Evolutionary conservation across 768 basidiomycete genomes (phyloP).

Genomic region (Rhizopogon vesiculosus): DNA sequence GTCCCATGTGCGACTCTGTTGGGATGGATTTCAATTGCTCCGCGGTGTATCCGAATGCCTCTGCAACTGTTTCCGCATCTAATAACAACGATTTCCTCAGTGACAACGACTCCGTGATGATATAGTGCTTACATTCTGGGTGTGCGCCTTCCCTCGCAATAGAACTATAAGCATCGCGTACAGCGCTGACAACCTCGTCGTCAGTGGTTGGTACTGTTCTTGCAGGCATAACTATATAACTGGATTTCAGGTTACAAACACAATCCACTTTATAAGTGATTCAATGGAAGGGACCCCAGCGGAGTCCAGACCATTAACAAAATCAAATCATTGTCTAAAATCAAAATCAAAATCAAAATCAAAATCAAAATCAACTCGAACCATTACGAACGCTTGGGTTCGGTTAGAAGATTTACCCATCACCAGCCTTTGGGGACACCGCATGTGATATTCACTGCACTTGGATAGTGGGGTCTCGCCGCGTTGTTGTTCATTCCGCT

Average conservation of each 20-base stretch:
- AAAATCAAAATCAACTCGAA: too few species aligned
- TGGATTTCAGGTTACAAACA: too few species aligned
- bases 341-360: neutral
- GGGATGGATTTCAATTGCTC: conserved; percentile 41
- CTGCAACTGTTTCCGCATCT: conserved; percentile 33
- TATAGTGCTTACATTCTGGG: conserved; percentile 8
- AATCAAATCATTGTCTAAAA: neutral
- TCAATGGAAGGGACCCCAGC: too few species aligned
- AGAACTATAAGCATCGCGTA: conserved; percentile 2
- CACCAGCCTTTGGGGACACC: too few species aligned
- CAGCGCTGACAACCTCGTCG: neutral
- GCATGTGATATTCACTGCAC: too few species aligned
- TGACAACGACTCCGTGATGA: neutral
- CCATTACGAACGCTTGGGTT: too few species aligned
- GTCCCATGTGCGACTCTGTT: conserved; percentile 40
- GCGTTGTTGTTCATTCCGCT: too few species aligned
- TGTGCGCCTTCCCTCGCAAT: conserved; percentile 1
- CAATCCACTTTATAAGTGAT: too few species aligned
- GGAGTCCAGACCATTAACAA: neutral
- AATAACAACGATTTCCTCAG: neutral
- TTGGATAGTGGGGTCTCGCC: too few species aligned
- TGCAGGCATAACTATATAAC: neutral
- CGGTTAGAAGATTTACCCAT: too few species aligned
- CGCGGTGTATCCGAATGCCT: conserved; percentile 43
- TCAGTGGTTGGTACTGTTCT: neutral